Evolutionary conservation across 495 filamentous ascomycete species (phyloP), one percentile per base, ranked within the genome.

Genomic region (Lepidopterella palustris): DNA sequence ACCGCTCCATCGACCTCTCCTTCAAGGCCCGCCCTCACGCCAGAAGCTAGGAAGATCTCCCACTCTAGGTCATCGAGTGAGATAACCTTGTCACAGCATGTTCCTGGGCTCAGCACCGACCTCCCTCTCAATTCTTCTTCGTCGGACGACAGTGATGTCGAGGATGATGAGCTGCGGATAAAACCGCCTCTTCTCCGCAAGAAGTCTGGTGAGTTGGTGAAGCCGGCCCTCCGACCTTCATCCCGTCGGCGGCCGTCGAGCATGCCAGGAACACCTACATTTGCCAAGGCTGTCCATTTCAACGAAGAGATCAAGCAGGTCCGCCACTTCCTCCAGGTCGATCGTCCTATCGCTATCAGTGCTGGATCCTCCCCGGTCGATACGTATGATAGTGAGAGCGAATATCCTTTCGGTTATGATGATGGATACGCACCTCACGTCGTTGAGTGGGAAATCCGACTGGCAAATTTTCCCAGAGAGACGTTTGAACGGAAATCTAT

Each of bases 211-310:
- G 93, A 98, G 72, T 80, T 97, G 52, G 93, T 98, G 53, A 85
- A 92, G 63, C 95, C 93, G 4, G 95, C 93, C 1, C 79, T 98
- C 40, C 86, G 92, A 51, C 84, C 86, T 25, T 73, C 88, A 4
- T 87, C 85, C 48, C 80, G 83, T 50, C 81, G 90, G 59, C 85
- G 95, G 42, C 92, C 91, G 0, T 95, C 88, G 0, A 97, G 92
- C 73, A 95, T 97, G 90, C 93, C 93, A 5, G 95, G 95, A 11
- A 98, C 93, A 5, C 93, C 93, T 0, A 95, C 92, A 0, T 97
- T 90, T 70, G 84, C 87, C 31, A 98, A 98, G 72, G 87, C 87
- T 6, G 95, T 97, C 20, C 93, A 97, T 71, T 97, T 97, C 71
- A 92, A 98, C 70, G 86, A 90, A 1, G 86, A 92, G 62, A 81